Evolutionary conservation across 306 rosid species (phyloP).

Genomic region (Fragaria nilgerrensis): DNA sequence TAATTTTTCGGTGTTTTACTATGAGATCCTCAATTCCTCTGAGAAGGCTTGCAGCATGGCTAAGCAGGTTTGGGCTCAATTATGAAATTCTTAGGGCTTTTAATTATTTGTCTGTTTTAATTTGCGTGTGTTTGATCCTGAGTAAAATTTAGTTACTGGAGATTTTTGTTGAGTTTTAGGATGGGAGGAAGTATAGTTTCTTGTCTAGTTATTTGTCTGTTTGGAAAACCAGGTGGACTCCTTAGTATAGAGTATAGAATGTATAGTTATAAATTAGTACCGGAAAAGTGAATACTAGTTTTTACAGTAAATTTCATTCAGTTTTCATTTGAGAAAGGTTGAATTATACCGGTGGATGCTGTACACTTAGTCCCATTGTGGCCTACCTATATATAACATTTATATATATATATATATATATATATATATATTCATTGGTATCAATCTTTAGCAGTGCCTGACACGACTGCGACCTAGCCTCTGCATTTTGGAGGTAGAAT

Average conservation of each 20-base stretch:
- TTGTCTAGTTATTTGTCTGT: neutral
- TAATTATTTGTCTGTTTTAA: neutral
- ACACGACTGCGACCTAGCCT: neutral
- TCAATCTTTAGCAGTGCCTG: neutral
- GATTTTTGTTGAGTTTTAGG: neutral
- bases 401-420: too few species aligned
- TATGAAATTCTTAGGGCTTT: neutral
- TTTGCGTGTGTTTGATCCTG: neutral
- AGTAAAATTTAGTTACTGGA: neutral
- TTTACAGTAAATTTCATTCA: neutral
- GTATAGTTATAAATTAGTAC: neutral
- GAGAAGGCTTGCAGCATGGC: conserved; percentile 49
- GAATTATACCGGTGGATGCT: neutral
- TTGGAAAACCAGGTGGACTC: neutral
- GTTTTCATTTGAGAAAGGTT: neutral
- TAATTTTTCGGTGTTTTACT: conserved; percentile 46
- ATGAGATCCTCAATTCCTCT: conserved; percentile 43
- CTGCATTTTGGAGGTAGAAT: neutral
- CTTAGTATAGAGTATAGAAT: too few species aligned
- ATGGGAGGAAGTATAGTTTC: neutral
- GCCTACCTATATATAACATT: neutral
- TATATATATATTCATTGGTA: too few species aligned
- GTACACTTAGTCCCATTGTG: neutral
- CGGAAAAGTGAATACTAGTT: neutral
- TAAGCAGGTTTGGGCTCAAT: conserved; percentile 29